Percentiles rank a stretch among this genome's conserved stretches.
Evolutionary conservation across 345 rosid species (phyloP).

Genomic region (Rhodamnia argentea): DNA sequence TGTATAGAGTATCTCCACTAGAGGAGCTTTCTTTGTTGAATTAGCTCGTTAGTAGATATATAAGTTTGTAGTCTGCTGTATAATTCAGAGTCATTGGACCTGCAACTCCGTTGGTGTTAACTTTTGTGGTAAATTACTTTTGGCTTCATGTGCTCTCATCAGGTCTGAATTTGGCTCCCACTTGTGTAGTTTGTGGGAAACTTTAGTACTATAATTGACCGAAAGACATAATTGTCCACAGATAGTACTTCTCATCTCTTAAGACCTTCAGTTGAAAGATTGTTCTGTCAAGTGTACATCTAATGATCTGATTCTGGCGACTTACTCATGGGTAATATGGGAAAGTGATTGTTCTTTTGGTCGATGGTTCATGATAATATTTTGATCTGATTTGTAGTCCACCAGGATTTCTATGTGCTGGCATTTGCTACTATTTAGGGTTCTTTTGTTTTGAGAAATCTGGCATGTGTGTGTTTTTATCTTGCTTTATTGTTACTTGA

Average conservation of each 20-base stretch:
- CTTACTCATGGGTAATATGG: not conserved
- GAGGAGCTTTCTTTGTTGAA: not conserved
- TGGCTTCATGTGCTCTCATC: not conserved
- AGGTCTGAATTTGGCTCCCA: not conserved
- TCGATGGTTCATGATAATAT: not conserved
- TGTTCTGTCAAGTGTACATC: not conserved
- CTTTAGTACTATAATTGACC: not conserved
- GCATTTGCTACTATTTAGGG: not conserved
- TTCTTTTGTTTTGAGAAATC: not conserved
- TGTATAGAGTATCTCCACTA: not conserved
- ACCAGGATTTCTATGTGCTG: not conserved
- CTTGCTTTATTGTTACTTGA: not conserved
- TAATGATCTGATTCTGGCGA: not conserved
- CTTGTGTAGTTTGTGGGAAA: not conserved
- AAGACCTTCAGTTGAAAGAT: not conserved
- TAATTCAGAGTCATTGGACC: not conserved
- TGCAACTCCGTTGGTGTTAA: not conserved
- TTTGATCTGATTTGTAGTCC: not conserved
- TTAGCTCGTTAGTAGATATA: not conserved
- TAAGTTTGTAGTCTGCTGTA: not conserved
- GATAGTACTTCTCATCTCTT: not conserved
- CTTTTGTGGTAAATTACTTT: not conserved
- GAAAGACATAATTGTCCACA: not conserved
- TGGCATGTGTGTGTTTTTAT: not conserved
- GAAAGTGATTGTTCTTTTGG: not conserved